Conservation (phyloP, 495 filamentous ascomycete genomes). For the Xanthoparmelia taractica region DNA sequence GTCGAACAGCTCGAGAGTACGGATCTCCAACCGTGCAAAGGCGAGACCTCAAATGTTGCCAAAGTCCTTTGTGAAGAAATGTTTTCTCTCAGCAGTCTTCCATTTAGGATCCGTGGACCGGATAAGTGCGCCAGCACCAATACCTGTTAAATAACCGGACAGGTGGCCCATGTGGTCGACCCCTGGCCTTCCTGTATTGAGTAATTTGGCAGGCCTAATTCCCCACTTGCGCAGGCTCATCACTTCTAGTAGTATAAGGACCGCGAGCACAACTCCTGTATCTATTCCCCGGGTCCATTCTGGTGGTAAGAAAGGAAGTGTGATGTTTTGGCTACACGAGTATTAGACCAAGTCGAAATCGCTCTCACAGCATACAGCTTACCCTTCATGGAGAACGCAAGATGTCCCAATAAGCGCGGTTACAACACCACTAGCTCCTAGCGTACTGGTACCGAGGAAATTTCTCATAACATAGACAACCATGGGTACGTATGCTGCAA, state of each 20-base stretch:
- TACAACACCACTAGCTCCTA: slow-evolving; percentile 70
- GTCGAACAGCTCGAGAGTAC: neutral
- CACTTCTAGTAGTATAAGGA: slow-evolving; percentile 9
- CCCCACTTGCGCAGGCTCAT: slow-evolving; percentile 9
- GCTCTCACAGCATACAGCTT: slow-evolving; percentile 17
- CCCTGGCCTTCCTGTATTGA: neutral
- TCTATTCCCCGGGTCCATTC: slow-evolving; percentile 14
- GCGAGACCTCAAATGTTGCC: neutral
- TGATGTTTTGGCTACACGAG: slow-evolving; percentile 4
- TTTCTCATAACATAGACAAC: slow-evolving; percentile 46
- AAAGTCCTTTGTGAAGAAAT: slow-evolving; percentile 10
- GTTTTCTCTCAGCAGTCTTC: slow-evolving; percentile 13
- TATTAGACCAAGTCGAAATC: neutral
- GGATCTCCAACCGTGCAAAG: neutral
- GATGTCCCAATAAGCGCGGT: slow-evolving; percentile 60
- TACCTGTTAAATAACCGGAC: slow-evolving; percentile 53
- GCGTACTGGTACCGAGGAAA: slow-evolving; percentile 43
- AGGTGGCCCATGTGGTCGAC: slow-evolving; percentile 70
- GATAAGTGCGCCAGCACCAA: slow-evolving; percentile 32
- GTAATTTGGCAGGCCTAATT: neutral
- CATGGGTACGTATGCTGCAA: slow-evolving; percentile 60
- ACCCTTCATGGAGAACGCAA: slow-evolving; percentile 56
- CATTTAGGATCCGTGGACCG: slow-evolving; percentile 16
- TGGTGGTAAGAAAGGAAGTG: slow-evolving; percentile 9
- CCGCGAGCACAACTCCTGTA: slow-evolving; percentile 13